These are phyloP conservation scores for Tolypocladium guangdongense DNA, from an alignment of 2,329 filamentous ascomycete genomes.

Conservation along the genomic window DNA sequence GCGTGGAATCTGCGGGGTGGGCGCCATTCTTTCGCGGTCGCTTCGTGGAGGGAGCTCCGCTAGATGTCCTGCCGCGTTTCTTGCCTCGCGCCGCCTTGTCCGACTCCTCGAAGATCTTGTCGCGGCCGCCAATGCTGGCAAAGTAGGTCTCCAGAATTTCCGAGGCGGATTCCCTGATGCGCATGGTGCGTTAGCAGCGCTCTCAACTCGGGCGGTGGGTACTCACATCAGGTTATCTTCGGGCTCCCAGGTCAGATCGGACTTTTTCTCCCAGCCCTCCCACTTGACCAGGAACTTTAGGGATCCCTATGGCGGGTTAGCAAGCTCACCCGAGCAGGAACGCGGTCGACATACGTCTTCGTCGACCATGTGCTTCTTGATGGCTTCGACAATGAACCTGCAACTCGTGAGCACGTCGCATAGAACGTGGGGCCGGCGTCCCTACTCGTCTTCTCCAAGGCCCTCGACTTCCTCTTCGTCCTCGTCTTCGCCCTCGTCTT, in stretches of 20 bases:
- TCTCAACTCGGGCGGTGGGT: not conserved
- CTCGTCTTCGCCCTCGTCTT: conserved; percentile 20
- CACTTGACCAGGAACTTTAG: conserved; percentile 66
- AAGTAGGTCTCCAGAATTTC: conserved; percentile 57
- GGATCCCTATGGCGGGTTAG: conserved; percentile 27
- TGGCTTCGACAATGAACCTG: conserved; percentile 67
- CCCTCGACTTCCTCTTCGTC: conserved; percentile 25
- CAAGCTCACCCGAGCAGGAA: not conserved
- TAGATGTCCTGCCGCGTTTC: conserved; percentile 44
- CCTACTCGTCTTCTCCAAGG: conserved; percentile 33
- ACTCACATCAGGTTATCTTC: conserved; percentile 46
- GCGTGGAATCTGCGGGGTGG: conserved; percentile 37
- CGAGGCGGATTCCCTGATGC: conserved; percentile 40
- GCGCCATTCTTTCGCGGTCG: conserved; percentile 34
- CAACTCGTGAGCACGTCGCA: not conserved
- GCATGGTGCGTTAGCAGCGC: not conserved
- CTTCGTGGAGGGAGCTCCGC: conserved; percentile 29
- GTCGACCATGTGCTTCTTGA: conserved; percentile 53
- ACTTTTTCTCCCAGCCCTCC: conserved; percentile 62
- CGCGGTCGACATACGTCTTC: conserved; percentile 32
- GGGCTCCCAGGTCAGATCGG: conserved; percentile 70
- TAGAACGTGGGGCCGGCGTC: conserved; percentile 15
- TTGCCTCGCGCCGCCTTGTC: conserved; percentile 39
- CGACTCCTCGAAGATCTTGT: conserved; percentile 40
- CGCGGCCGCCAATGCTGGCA: conserved; percentile 49